Base-by-base conservation (phyloP, 139 green algal species). In the Auxenochlorella protothecoides region DNA sequence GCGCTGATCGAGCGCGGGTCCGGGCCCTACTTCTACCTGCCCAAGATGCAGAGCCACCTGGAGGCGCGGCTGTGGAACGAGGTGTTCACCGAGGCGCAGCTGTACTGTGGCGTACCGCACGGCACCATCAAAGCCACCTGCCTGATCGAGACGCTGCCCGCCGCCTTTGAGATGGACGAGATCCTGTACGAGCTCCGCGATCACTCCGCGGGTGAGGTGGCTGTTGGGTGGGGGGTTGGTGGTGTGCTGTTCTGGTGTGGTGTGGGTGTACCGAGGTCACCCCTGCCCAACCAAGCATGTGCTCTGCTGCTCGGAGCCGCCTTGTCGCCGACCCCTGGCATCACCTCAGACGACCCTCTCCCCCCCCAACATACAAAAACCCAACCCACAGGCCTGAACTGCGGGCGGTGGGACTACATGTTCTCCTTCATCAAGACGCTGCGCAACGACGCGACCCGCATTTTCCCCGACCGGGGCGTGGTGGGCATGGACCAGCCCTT, bases 161-260 rank as follows among this genome's bases (percentile, higher is more conserved):
- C 90, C 8, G 85, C 90, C 7, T 96, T 96, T 78, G 88, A 96
- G 88, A 96, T 96, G 90, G 81, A 96, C 72, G 90, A 96, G 87
- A 92, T 96, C 76, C 74, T 96, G 69, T 96, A 85, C 54, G 90
- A 96, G 86, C 88, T 96, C 72, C 77, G 89, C 11, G 78, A 93
- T 65, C 90, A 96, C 79, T 87, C 78, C 4, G 73, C 84, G 2
- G 57, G 75, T 64, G 70, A 12, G 76, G 5, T 3, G 59, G 59
- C 12, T 12, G 59, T n/a, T 53, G 54, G 6, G 60, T 8, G 7
- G 59, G 3, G 4, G 59, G 59, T 4, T 4, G 27, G n/a, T 56
- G 0, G 10, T 60, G 59, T 60, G 55, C 55, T n/a, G 53, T 44
- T 44, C 27, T 44, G 27, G 27, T 44, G 27, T 44, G 27, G 27